These are phyloP conservation scores for Botrytis fragariae DNA, from an alignment of 2,329 filamentous ascomycete species.

Conservation along the genomic window DNA sequence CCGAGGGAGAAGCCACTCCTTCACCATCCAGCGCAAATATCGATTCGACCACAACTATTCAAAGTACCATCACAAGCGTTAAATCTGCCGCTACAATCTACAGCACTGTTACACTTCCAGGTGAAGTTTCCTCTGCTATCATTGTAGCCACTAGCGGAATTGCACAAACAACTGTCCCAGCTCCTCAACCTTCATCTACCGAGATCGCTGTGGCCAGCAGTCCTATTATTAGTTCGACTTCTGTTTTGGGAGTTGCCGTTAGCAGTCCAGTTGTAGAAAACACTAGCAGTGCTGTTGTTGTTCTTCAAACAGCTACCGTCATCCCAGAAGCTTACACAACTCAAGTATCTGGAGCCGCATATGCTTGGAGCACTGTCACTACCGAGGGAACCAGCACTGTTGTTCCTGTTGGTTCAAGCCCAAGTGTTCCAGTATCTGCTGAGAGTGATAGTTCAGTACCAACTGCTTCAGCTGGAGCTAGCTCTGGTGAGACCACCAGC, in stretches of 20 bases:
- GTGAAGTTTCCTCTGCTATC: neutral
- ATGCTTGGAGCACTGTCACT: slow-evolving; percentile 11
- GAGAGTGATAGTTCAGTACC: neutral
- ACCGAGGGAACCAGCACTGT: slow-evolving; percentile 1
- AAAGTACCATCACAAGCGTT: neutral
- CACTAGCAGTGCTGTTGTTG: neutral
- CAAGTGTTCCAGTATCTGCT: neutral
- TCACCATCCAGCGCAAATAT: neutral
- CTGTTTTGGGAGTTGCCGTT: neutral
- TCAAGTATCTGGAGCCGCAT: neutral
- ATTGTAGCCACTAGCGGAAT: neutral
- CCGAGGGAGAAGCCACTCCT: neutral
- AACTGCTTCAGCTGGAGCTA: neutral
- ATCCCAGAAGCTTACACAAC: slow-evolving; percentile 9
- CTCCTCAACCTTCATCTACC: neutral
- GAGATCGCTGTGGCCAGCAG: neutral
- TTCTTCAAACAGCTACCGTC: neutral
- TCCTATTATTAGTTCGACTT: neutral
- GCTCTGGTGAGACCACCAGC: neutral
- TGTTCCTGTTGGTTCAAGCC: neutral
- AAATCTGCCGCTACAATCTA: slow-evolving; percentile 3
- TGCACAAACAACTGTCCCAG: neutral
- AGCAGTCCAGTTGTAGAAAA: slow-evolving; percentile 2
- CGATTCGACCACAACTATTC: slow-evolving; percentile 3
- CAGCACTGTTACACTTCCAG: slow-evolving; percentile 10